Percentiles rank a stretch among this genome's conserved stretches.
Evolutionary conservation across 345 rosid species (phyloP).

Genomic region (Citrus reticulata): DNA sequence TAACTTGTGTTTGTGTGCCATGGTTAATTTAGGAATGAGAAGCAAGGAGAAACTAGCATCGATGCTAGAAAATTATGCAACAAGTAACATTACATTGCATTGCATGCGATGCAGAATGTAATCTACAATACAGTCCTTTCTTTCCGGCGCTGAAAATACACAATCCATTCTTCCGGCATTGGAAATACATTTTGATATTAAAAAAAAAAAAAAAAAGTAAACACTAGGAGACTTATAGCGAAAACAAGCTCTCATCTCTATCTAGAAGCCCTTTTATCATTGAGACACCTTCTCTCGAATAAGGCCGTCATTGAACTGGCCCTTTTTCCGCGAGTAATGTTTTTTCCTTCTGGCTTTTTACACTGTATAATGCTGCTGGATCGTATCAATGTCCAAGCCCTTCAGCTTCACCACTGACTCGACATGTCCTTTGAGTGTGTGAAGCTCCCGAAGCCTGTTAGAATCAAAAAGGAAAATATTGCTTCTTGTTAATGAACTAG

Average conservation of each 20-base stretch:
- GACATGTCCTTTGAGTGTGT: constrained; percentile 81
- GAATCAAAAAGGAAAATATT: background rate
- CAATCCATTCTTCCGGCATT: constrained; percentile 16
- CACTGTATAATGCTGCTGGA: constrained; percentile 79
- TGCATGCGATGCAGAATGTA: background rate
- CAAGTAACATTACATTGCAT: constrained; percentile 15
- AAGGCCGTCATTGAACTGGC: constrained; percentile 5
- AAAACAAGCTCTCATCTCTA: constrained; percentile 12
- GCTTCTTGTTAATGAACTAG: background rate
- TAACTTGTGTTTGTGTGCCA: no score
- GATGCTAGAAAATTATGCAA: constrained; percentile 3
- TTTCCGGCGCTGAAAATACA: constrained; percentile 11
- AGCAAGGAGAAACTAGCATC: background rate
- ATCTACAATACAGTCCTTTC: constrained; percentile 20
- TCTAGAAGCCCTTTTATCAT: constrained; percentile 6
- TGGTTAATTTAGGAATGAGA: background rate
- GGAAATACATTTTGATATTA: background rate
- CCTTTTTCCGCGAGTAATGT: background rate
- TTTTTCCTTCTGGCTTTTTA: constrained; percentile 15
- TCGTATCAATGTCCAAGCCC: constrained; percentile 76
- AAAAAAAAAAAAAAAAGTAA: background rate
- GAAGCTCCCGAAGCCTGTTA: constrained; percentile 72
- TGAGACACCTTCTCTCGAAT: constrained; percentile 4
- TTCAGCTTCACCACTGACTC: constrained; percentile 88
- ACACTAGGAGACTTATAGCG: constrained; percentile 14